Evolutionary conservation across 805 yeast species (phyloP), one percentile per base, ranked within the genome.

Genomic region (fission yeast (Schizosaccharomyces pombe)): DNA sequence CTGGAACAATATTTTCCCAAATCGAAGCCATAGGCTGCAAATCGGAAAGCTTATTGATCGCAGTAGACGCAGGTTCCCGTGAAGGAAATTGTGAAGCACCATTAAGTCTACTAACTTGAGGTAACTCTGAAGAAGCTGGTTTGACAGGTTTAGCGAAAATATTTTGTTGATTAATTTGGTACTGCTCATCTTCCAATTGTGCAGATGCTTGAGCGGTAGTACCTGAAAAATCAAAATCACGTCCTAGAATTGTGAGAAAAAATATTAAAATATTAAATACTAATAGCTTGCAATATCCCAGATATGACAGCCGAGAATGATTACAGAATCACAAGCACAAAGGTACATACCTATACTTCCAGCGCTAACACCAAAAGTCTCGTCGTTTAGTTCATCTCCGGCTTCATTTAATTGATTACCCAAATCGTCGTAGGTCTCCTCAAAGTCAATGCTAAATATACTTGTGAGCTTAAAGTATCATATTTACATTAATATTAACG

Each of bases 331-430:
- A 19, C 9, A 53, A 6, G 22, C 16, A 14, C 49, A 43, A n/a
- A 2, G 4, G 14, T 9, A 43, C 49, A 26, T 43, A 43, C 49
- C 77, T 54, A 78, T 71, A 1, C 69, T 65, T 30, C 70, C 71
- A 51, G 68, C 56, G 47, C 53, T 55, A 11, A 66, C 69, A 29
- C 91, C 93, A 66, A 84, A 84, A 0, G 93, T 84, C 62, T 80
- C 86, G 58, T 78, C 83, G 63, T 84, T 83, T 60, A 80, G 72
- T 39, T 82, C 91, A 63, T 85, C 95, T 52, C 81, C 87, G 32
- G 75, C 80, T 56, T 78, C 83, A 33, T 72, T 74, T 52, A 72
- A 58, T 60, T 67, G 58, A n/a, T 78, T 83, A 4, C 85, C 93
- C 55, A 80, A 72, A 1, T 89, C 87, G 49, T 78, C 83, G 65